Percentiles rank a stretch among this genome's conserved stretches.
phyloP scores from a whole-genome alignment of 169 alveolate species.

The Plasmodium blacklocki region DNA sequence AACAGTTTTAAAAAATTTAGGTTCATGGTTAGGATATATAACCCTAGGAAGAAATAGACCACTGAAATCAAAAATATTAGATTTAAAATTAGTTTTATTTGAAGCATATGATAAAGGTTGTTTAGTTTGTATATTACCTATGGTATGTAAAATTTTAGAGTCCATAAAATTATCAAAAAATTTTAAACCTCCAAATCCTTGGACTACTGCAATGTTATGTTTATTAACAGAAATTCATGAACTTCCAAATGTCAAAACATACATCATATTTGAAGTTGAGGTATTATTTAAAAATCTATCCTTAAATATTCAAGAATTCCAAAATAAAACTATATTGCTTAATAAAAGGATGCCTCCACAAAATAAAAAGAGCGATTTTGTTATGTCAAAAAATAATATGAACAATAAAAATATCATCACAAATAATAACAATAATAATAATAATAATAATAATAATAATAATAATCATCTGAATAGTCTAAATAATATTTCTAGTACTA shows the following conservation, averaged over 20 bases:
- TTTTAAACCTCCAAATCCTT: slow-evolving; percentile 94
- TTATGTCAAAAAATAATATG: neutral
- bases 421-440: neutral
- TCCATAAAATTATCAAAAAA: slow-evolving; percentile 83
- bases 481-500: neutral
- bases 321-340: slow-evolving; percentile 52
- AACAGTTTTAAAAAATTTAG: slow-evolving; percentile 91
- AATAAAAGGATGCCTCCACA: slow-evolving; percentile 33
- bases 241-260: slow-evolving; percentile 87
- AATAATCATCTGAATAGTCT: neutral
- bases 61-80: slow-evolving; percentile 88
- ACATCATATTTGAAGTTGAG: slow-evolving; percentile 92
- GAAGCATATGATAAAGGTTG: slow-evolving; percentile 89
- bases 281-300: slow-evolving; percentile 89
- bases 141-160: slow-evolving; percentile 90
- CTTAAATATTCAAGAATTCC: slow-evolving; percentile 76
- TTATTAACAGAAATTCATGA: slow-evolving; percentile 91
- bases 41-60: slow-evolving; percentile 93
- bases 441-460: neutral
- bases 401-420: neutral
- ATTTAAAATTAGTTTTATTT: slow-evolving; percentile 88
- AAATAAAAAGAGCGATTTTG: slow-evolving; percentile 34
- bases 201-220: slow-evolving; percentile 91
- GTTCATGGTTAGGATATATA: slow-evolving; percentile 92
- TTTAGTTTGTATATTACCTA: slow-evolving; percentile 90